Evolutionary conservation across 1,139 yeast genomes (phyloP), one percentile per base, ranked within the genome.

Genomic region (Arxiozyma heterogenica): DNA sequence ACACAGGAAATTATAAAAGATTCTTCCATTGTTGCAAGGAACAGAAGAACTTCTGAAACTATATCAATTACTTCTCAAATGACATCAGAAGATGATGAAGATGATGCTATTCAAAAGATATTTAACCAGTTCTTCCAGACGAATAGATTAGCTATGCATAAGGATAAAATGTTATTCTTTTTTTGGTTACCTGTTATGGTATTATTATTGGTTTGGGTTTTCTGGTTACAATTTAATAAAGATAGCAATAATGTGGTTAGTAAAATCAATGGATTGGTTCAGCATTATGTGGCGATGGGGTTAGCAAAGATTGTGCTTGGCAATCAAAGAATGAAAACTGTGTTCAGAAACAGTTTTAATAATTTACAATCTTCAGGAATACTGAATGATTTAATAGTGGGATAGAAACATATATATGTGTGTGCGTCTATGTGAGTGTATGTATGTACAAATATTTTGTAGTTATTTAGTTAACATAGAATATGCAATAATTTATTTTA

Each of bases 101-200:
- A 82, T 57, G 78, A 66, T 47, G 62, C 77, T 34, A 70, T 80
- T 4, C 81, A 78, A 58, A 81, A 76, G 56, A 73, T 79, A 69
- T 78, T 81, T 44, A 74, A 79, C 51, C 73, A 80, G 39, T 80
- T 79, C 61, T 78, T 81, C 63, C 78, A 80, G 64, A 82, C 80
- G 64, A 73, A 84, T 51, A 84, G 83, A 67, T 78, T 84, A 41
- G 52, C 51, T 27, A 81, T 86, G 60, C 83, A 81, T 61, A 85
- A 89, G 63, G 97, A 90, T 69, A 86, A 83, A 64, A 86, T 89
- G 88, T 75, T 90, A 62, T 73, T 89, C 55, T 86, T 89, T 66
- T 90, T 90, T 76, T 90, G 97, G 97, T 71, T 86, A 57, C 94
- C 94, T 27, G 75, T 83, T 43, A 74, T 84, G 67, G 63, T 84